Evolutionary conservation across 164 flowering plant genomes (phyloP), one percentile per base, ranked within the genome.

Genomic region (Aristolochia contorta): DNA sequence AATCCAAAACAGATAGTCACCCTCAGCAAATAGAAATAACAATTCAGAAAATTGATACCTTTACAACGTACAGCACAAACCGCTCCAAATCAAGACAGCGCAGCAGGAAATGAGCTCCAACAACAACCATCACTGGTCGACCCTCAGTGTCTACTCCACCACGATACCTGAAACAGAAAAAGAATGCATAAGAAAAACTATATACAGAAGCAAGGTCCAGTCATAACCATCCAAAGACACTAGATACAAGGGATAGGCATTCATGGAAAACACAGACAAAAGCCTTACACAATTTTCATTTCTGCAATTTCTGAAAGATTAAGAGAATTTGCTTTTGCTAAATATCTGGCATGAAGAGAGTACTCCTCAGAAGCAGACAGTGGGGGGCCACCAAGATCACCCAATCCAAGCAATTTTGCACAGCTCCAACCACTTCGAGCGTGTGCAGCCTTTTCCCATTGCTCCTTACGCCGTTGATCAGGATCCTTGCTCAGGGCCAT

Each of bases 1-100:
- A 37, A 37, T 37, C 43, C 43, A 37, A 37, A 37, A 37, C 7
- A 37, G 12, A 37, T 37, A 6, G 43, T 37, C 7, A 0, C 5
- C 43, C 10, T 8, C 9, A 37, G 43, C 3, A 37, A 37, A 37
- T 37, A 37, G 1, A 23, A 16, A 19, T 57, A 43, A 19, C 58
- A 58, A 23, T 18, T 22, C 46, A 37, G 43, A 37, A 37, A 37
- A 37, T 56, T 22, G 46, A 47, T 66, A 91, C 99, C 97, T 94
- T 94, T 33, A 89, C 83, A 6, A 91, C 87, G 72, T 89, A 73
- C 12, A 89, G 80, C 50, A 94, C 82, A 79, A 94, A 94, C 3
- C 94, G 88, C 72, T 94, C 97, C 58, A 94, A 79, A 84, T 94
- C 99, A 70, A 94, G 96, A 78, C 99, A 94, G n/a, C 99, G 81